phyloP scores from a whole-genome alignment of 352 stramenopile genomes.

The Blastocystis sp. region DNA sequence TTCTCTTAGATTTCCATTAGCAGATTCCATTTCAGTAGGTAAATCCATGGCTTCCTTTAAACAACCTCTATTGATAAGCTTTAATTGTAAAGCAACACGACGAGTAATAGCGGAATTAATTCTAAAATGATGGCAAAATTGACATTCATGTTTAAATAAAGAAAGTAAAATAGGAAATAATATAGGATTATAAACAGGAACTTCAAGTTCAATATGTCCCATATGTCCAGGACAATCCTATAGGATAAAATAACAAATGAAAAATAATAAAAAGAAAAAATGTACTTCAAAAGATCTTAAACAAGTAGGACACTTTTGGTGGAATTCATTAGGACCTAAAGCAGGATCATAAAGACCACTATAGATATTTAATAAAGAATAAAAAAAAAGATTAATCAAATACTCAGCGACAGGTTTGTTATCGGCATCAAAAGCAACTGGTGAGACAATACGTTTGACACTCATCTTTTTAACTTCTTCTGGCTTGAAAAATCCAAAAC shows the following conservation, averaged over 20 bases:
- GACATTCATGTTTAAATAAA: constrained; percentile 88
- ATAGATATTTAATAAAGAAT: too few species aligned
- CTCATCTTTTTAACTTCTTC: constrained; percentile 80
- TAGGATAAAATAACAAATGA: not conserved
- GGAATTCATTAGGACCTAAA: constrained; percentile 63
- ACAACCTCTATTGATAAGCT: too few species aligned
- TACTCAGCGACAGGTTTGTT: constrained; percentile 69
- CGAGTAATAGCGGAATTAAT: too few species aligned
- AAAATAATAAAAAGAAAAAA: too few species aligned
- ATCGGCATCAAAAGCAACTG: constrained; percentile 74
- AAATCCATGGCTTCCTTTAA: constrained; percentile 52
- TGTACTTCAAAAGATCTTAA: constrained; percentile 44
- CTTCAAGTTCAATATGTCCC: constrained; percentile 89
- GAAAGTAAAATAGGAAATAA: constrained; percentile 77
- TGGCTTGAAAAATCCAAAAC: constrained; percentile 86
- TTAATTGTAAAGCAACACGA: too few species aligned
- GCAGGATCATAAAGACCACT: constrained; percentile 66
- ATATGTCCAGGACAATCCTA: constrained; percentile 86
- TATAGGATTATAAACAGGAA: constrained; percentile 90
- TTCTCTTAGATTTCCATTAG: too few species aligned
- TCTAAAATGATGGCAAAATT: constrained; percentile 87
- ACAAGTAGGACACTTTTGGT: constrained; percentile 67
- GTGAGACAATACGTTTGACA: constrained; percentile 82
- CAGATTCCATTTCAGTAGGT: too few species aligned
- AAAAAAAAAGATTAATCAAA: not conserved